Evolutionary conservation across 768 basidiomycete species (phyloP), one percentile per base, ranked within the genome.

Genomic region (Leccinum barrowsii): DNA sequence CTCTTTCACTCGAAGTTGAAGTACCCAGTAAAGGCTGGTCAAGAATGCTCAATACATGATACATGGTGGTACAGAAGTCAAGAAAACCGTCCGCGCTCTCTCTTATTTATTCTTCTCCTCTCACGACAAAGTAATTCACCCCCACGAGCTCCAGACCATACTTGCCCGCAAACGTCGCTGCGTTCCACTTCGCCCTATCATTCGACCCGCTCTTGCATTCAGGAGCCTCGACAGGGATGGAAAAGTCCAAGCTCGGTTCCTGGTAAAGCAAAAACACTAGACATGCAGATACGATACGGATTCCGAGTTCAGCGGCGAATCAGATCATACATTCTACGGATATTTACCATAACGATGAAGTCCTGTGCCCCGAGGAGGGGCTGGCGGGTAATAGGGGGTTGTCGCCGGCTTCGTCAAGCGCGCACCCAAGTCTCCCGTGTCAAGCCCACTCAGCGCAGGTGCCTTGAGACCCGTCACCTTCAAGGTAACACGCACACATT

Each of bases 261-360:
- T 83, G 76, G 64, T 83, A 87, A 8, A 87, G 74, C 7, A 87
- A 70, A 68, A 87, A 83, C 12, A 78, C 86, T 78, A 24, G 6
- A 10, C 17, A 44, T 4, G 10, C n/a, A 42, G 17, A 19, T 42
- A n/a, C 10, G 40, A 42, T 7, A 42, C 42, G 19, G 42, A 44
- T 44, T 19, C 42, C 42, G 19, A 44, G 42, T 44, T 44, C 11
- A 19, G 42, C 19, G 19, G 10, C 11, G n/a, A 44, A 10, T 42
- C n/a, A 44, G 22, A 7, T 17, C 22, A 24, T 4, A 35, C 35
- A 10, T 8, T 40, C 40, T 10, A 40, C 4, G 60, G 17, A 8
- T 0, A 47, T 76, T 58, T 51, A 85, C 86, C 76, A 59, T 87
- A 87, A 59, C 86, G 76, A 61, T 87, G 85, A 12, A 77, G 62